These are phyloP conservation scores for Tagetes patula DNA, from an alignment of 129 eudicot species.

Conservation along the genomic window DNA sequence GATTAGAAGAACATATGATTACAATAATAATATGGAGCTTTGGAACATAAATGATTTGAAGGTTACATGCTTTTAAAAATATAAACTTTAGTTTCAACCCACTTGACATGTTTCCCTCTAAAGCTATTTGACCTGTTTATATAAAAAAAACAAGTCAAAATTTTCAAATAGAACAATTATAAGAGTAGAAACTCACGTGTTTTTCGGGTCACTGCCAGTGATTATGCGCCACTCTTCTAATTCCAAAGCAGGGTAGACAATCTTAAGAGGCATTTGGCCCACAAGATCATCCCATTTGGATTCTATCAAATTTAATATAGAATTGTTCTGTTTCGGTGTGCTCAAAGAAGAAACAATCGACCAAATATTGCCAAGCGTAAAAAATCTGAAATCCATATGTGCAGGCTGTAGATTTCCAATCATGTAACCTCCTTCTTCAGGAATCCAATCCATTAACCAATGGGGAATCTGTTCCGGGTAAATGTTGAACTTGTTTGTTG, in stretches of 20 bases:
- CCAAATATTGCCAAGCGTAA: constrained; percentile 97
- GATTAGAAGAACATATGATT: not conserved
- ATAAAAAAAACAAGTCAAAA: not conserved
- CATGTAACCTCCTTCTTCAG: constrained; percentile 89
- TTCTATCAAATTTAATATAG: constrained; percentile 68
- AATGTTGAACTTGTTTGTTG: constrained; percentile 89
- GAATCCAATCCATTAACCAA: constrained; percentile 99
- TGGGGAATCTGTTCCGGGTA: constrained; percentile 94
- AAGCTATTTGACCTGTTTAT: constrained; percentile 2
- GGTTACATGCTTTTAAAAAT: not conserved
- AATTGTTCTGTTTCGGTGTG: constrained; percentile 87
- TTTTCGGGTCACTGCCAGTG: constrained; percentile 97
- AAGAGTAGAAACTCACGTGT: constrained; percentile 60
- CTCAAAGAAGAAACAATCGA: constrained; percentile 79
- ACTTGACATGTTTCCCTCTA: not conserved
- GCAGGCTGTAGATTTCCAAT: constrained; percentile 97
- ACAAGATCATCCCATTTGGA: constrained; percentile 97
- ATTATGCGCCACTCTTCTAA: constrained; percentile 96
- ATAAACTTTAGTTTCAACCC: not conserved
- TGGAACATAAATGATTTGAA: not conserved
- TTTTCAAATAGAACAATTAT: not conserved
- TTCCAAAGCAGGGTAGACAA: constrained; percentile 92
- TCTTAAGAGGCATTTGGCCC: constrained; percentile 82
- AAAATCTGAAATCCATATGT: constrained; percentile 98
- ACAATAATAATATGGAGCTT: not conserved